Percentiles rank a stretch among this genome's conserved stretches.
phyloP scores from a whole-genome alignment of 192 early-diverging fungal genomes.

The Martensiomyces pterosporus region DNA sequence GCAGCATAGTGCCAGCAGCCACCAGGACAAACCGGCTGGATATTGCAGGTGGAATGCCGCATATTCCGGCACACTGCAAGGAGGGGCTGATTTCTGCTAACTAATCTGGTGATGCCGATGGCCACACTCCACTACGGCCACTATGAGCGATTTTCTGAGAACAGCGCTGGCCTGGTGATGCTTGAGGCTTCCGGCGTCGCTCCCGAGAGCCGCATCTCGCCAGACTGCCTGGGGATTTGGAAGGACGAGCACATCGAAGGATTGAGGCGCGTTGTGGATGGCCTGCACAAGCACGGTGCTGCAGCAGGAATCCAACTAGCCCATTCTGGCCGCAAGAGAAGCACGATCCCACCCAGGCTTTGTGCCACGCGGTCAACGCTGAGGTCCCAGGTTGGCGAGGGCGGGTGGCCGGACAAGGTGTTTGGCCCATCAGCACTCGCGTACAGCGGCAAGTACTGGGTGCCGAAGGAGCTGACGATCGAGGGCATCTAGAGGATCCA shows the following conservation, averaged over 20 bases:
- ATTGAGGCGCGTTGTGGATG: conserved; percentile 61
- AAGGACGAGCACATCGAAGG: too few relatives aligned
- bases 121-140: conserved; percentile 62
- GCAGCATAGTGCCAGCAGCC: too few relatives aligned
- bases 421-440: conserved; percentile 58
- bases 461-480: too few relatives aligned
- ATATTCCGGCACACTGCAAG: too few relatives aligned
- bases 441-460: conserved; percentile 28
- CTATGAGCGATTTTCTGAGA: conserved; percentile 63
- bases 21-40: too few relatives aligned
- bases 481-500: too few relatives aligned
- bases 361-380: too few relatives aligned
- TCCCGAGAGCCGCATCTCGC: conserved; percentile 74
- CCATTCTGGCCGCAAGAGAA: conserved; percentile 78
- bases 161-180: conserved; percentile 75
- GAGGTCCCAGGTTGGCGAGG: conserved; percentile 21
- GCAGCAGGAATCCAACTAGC: conserved; percentile 72
- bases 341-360: conserved; percentile 26
- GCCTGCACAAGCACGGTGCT: conserved; percentile 59
- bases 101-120: too few relatives aligned
- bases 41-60: too few relatives aligned
- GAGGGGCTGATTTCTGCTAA: too few relatives aligned
- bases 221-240: conserved; percentile 69
- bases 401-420: conserved; percentile 75
- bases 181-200: conserved; percentile 73